Conservation (phyloP, 192 early-diverging fungal genomes). For the Coemansia aciculifera region DNA sequence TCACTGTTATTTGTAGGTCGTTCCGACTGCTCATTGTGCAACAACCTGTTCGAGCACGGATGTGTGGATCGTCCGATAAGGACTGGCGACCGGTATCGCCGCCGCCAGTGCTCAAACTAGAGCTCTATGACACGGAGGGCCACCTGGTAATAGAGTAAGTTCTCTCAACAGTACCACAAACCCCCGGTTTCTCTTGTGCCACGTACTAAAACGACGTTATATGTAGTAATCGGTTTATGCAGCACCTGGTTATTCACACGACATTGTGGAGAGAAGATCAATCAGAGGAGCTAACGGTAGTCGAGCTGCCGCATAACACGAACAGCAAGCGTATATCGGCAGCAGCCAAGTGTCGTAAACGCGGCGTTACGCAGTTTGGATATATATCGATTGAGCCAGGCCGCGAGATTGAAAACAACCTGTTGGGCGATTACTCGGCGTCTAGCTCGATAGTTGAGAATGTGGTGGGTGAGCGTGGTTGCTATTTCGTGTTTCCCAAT, state of each 20-base stretch:
- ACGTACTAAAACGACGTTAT: neutral
- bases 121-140: slow-evolving; percentile 60
- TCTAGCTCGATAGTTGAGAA: slow-evolving; percentile 49
- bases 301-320: slow-evolving; percentile 50
- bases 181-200: neutral
- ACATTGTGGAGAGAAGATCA: slow-evolving; percentile 43
- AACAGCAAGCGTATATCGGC: slow-evolving; percentile 55
- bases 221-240: slow-evolving; percentile 43
- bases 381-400: slow-evolving; percentile 24
- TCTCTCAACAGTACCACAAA: neutral
- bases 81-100: slow-evolving; percentile 78
- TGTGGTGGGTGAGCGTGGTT: slow-evolving; percentile 60
- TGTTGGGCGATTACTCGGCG: slow-evolving; percentile 45
- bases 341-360: slow-evolving; percentile 53
- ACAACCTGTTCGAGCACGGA: slow-evolving; percentile 72
- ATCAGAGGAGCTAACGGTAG: slow-evolving; percentile 43
- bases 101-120: slow-evolving; percentile 71
- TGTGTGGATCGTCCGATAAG: slow-evolving; percentile 83
- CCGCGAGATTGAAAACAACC: slow-evolving; percentile 47
- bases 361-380: slow-evolving; percentile 49
- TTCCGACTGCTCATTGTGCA: slow-evolving; percentile 68
- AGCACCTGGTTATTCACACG: slow-evolving; percentile 53
- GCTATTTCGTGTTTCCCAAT: slow-evolving; percentile 80
- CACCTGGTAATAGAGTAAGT: slow-evolving; percentile 46
- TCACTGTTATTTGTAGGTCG: slow-evolving; percentile 48